Base-by-base conservation (phyloP, 768 basidiomycete genomes). In the Russula vinacea region DNA sequence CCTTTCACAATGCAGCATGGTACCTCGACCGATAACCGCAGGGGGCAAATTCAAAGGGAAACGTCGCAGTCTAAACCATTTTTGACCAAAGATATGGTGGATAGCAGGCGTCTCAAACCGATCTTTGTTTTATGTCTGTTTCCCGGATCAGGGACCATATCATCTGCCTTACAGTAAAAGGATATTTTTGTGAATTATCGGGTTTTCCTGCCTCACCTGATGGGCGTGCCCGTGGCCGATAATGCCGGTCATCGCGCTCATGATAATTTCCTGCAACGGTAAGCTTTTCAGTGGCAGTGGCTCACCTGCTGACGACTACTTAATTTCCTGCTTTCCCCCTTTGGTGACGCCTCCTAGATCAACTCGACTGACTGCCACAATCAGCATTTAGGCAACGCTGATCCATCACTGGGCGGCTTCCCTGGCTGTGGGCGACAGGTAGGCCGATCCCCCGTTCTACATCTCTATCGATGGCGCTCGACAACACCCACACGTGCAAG, bases 151-250 rank as follows among this genome's bases (percentile, higher is more conserved):
- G 54, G 35, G 52, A 17, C 52, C n/a, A 26, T 49, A 47, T 55
- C 44, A 59, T 40, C 57, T 39, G n/a, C 42, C 49, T 42, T 29
- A 39, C 39, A 39, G 39, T 39, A 39, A 9, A 47, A 58, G 5
- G 40, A 54, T 55, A 32, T 10, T 54, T 50, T n/a, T 47, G 45
- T 9, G 33, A 19, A 9, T n/a, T 54, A 35, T 40, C 26, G 17
- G 51, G 7, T 19, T 54, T 55, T 26, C 35, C 26, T 24, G 64
- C 64, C 64, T 65, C 64, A 22, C 64, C 58, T 65, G 64, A 65
- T 65, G 53, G 35, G 64, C 64, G 47, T 65, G 64, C 54, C 54
- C 54, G 47, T 56, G 58, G 26, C 47, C 37, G 52, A 47, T 13
- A 9, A 37, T 24, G 16, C 64, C 64, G 54, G 64, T 37, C 64